Percentiles rank a stretch among this genome's conserved stretches.
Evolutionary conservation across 1,284 basidiomycete genomes (phyloP).

Genomic region (Limonomyces culmigenus): DNA sequence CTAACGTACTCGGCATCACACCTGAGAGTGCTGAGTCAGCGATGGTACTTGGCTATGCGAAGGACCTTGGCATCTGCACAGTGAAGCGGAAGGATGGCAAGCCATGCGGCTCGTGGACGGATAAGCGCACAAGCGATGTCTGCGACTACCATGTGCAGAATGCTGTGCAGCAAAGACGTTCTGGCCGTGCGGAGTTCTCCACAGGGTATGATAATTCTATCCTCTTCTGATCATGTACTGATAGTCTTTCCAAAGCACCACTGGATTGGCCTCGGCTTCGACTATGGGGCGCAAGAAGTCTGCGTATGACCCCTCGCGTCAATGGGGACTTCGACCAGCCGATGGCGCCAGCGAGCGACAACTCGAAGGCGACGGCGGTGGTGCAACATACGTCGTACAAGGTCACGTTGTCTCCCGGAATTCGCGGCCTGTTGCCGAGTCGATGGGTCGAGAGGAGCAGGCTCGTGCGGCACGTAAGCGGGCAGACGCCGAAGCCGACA

Average conservation of each 20-base stretch:
- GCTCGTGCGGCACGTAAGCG: slow-evolving; percentile 48
- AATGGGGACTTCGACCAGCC: slow-evolving; percentile 59
- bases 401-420: slow-evolving; percentile 45
- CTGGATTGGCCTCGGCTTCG: slow-evolving; percentile 37
- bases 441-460: slow-evolving; percentile 57
- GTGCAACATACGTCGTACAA: slow-evolving; percentile 69
- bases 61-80: slow-evolving; percentile 72
- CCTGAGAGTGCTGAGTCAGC: slow-evolving; percentile 71
- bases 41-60: slow-evolving; percentile 71
- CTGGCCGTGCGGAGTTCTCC: slow-evolving; percentile 70
- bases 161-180: slow-evolving; percentile 59
- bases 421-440: slow-evolving; percentile 38
- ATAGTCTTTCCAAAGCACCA: slow-evolving; percentile 29
- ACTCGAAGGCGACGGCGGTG: slow-evolving; percentile 19
- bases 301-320: slow-evolving; percentile 44
- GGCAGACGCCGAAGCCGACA: slow-evolving; percentile 42
- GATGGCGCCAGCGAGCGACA: no score
- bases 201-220: slow-evolving; percentile 30
- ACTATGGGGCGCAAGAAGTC: slow-evolving; percentile 28
- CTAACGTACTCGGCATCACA: slow-evolving; percentile 76
- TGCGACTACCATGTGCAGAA: slow-evolving; percentile 83
- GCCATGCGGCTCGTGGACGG: slow-evolving; percentile 74
- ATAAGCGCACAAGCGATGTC: slow-evolving; percentile 63
- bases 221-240: slow-evolving; percentile 2
- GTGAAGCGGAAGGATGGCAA: slow-evolving; percentile 69